Evolutionary conservation across 2,329 filamentous ascomycete genomes (phyloP).

Genomic region (Neofusicoccum parvum): DNA sequence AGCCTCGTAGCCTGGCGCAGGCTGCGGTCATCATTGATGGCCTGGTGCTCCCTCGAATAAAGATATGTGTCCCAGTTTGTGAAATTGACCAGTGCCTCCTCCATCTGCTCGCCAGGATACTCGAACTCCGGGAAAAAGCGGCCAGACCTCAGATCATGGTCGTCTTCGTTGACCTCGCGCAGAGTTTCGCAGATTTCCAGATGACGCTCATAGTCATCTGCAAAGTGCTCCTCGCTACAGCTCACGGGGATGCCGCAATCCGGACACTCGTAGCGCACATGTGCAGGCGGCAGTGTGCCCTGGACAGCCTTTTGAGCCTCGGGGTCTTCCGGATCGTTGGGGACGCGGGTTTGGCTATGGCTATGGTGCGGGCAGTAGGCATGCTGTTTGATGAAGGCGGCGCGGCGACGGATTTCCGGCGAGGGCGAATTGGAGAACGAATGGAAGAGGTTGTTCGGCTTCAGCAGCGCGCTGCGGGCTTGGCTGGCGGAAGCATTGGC

Average conservation of each 20-base stretch:
- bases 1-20: constrained; percentile 92
- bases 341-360: constrained; percentile 73
- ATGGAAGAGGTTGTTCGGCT: constrained; percentile 86
- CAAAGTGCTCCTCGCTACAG: constrained; percentile 94
- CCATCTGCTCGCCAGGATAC: constrained; percentile 85
- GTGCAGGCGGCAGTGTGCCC: constrained; percentile 67
- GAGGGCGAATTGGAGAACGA: constrained; percentile 87
- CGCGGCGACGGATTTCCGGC: constrained; percentile 81
- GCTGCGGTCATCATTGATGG: constrained; percentile 85
- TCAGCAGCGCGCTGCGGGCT: constrained; percentile 49
- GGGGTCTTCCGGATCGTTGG: constrained; percentile 65
- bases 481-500: constrained; percentile 28
- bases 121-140: constrained; percentile 92
- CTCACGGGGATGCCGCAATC: constrained; percentile 94
- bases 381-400: constrained; percentile 89
- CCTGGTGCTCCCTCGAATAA: constrained; percentile 88
- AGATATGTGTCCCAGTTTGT: constrained; percentile 98
- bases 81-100: constrained; percentile 94
- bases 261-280: constrained; percentile 92
- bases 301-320: constrained; percentile 61
- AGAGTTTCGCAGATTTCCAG: constrained; percentile 90
- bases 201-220: constrained; percentile 91
- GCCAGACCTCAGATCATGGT: constrained; percentile 89
- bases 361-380: constrained; percentile 90
- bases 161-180: constrained; percentile 94